Percentiles rank a stretch among this genome's conserved stretches.
Conservation (phyloP, 169 alveolate species). For the Theileria luwenshuni region DNA sequence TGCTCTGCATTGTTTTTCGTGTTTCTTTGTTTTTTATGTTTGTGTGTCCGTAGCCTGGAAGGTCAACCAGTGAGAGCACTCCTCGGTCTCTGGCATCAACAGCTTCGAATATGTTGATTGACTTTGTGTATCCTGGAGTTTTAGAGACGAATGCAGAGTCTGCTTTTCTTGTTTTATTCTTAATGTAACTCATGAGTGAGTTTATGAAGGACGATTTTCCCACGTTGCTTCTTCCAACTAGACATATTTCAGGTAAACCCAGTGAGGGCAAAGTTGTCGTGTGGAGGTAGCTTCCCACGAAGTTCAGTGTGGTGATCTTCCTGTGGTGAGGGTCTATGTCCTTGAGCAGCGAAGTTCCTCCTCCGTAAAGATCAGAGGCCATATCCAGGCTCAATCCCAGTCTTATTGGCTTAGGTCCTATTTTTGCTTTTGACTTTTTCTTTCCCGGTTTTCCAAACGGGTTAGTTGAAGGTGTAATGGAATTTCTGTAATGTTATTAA, state of each 20-base stretch:
- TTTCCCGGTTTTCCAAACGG: constrained; percentile 37
- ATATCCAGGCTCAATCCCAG: constrained; percentile 57
- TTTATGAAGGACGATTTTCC: constrained; percentile 70
- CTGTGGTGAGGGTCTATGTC: constrained; percentile 12
- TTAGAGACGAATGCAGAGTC: constrained; percentile 66
- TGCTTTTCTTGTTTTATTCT: constrained; percentile 37
- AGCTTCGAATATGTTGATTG: constrained; percentile 65
- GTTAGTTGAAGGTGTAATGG: background rate
- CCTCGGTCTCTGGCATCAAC: constrained; percentile 61
- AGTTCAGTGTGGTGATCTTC: constrained; percentile 45
- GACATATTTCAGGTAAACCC: constrained; percentile 57
- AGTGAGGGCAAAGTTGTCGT: constrained; percentile 53
- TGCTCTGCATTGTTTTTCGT: constrained; percentile 54
- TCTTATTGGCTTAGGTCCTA: constrained; percentile 29
- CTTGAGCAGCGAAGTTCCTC: constrained; percentile 54
- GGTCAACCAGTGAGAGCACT: constrained; percentile 51
- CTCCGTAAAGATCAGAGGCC: constrained; percentile 56
- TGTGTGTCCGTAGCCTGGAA: constrained; percentile 67
- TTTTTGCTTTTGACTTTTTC: background rate
- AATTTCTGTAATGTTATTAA: too few species aligned
- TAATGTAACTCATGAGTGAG: constrained; percentile 60
- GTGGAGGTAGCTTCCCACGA: constrained; percentile 67
- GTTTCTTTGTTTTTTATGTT: constrained; percentile 56
- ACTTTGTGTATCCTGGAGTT: constrained; percentile 70
- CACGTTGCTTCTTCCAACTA: constrained; percentile 67